These are phyloP conservation scores for Phytopythium cucurbitacearum DNA, from an alignment of 352 stramenopile species.

Conservation along the genomic window DNA sequence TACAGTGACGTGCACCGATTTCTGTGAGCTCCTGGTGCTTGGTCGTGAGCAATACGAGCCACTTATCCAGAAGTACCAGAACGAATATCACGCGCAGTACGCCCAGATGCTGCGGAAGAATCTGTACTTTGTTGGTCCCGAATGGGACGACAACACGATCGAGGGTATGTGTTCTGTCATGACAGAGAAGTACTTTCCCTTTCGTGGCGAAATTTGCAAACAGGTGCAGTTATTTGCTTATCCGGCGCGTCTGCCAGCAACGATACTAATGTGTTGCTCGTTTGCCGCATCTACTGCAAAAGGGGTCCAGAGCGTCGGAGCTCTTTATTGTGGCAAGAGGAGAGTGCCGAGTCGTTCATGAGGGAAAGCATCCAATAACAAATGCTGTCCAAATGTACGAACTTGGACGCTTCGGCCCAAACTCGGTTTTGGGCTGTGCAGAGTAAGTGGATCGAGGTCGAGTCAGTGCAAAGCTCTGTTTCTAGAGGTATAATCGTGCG, in stretches of 20 bases:
- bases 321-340: conserved; percentile 74
- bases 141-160: conserved; percentile 81
- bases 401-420: conserved; percentile 64
- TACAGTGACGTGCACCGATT: conserved; percentile 65
- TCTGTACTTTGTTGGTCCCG: conserved; percentile 65
- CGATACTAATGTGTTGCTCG: not conserved
- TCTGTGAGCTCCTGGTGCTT: conserved; percentile 71
- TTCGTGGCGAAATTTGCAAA: conserved; percentile 69
- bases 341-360: conserved; percentile 69
- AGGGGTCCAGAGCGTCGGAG: conserved; percentile 66
- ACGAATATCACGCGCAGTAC: conserved; percentile 80
- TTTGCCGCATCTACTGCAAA: not conserved
- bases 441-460: conserved; percentile 38
- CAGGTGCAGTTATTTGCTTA: conserved; percentile 29
- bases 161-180: conserved; percentile 84
- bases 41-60: conserved; percentile 80
- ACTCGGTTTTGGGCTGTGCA: conserved; percentile 73
- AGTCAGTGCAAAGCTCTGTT: not conserved
- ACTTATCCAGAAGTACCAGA: conserved; percentile 81
- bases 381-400: conserved; percentile 56
- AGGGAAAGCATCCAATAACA: conserved; percentile 74
- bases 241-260: not conserved
- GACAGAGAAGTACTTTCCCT: conserved; percentile 78
- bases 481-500: not conserved
- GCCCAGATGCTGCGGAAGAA: conserved; percentile 75